Percentiles rank a stretch among this genome's conserved stretches.
Conservation (phyloP, 306 rosid genomes). For the Sechiopsis laciniata region DNA sequence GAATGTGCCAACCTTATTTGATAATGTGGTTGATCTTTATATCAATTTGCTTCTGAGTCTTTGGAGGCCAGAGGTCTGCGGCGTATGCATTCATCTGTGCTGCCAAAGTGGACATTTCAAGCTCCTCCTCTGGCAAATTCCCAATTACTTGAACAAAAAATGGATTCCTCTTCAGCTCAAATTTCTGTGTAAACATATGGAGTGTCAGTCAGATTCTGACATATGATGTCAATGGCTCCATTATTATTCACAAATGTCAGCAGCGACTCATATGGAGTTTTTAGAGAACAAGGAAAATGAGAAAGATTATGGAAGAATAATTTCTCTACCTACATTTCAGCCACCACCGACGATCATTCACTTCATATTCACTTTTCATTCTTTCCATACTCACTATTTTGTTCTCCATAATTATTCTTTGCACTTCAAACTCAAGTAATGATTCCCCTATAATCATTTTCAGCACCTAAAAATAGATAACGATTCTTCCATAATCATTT, state of each 20-base stretch:
- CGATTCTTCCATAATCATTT: no score
- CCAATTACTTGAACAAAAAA: constrained; percentile 83
- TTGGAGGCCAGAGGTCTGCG: constrained; percentile 73
- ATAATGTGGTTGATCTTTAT: constrained; percentile 67
- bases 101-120: constrained; percentile 66
- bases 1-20: constrained; percentile 87
- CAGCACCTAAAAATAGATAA: no score
- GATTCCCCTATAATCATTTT: no score
- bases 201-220: neutral
- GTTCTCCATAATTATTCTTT: no score
- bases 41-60: constrained; percentile 62
- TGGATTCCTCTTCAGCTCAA: constrained; percentile 77
- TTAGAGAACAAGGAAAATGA: no score
- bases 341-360: no score
- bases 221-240: neutral
- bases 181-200: constrained; percentile 48
- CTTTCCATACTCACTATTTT: no score
- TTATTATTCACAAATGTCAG: neutral
- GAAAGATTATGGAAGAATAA: no score
- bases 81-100: constrained; percentile 78
- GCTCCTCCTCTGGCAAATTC: constrained; percentile 76
- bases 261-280: neutral
- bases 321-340: no score
- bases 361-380: no score
- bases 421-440: no score